Evolutionary conservation across 192 early-diverging fungal genomes (phyloP), one percentile per base, ranked within the genome.

Genomic region (Phlyctochytrium bullatum): DNA sequence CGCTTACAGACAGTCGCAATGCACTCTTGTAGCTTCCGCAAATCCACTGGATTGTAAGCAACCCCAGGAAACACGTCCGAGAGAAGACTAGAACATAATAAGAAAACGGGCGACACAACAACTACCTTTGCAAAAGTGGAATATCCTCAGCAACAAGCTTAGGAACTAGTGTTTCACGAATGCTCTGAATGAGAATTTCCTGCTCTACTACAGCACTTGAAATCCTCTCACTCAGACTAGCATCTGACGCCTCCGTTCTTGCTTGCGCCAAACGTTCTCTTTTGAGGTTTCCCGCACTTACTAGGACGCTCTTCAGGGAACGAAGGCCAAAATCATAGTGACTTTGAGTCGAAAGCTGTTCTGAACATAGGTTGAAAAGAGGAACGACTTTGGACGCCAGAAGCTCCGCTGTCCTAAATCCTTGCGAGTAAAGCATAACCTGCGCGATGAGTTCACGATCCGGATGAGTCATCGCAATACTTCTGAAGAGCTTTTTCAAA

Each of bases 281-380:
- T 76, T 99, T 97, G 68, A 99, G 76, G 63, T 96, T 97, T 79
- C 98, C 98, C n/a, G 98, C 98, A 76, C 90, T 92, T n/a, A 97
- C 91, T 50, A 99, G 80, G 20, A 99, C 98, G 88, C 93, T 94
- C 81, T 99, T 99, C 24, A 99, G 80, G 0, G 96, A 93, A 67
- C 98, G 92, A 64, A 99, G 85, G 54, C 98, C 98, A 81, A 98
- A 99, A 76, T 99, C 98, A 71, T 99, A 99, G 75, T 99, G 98
- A 27, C 90, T 88, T 86, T 98, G 96, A 34, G 90, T 86, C 14
- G 93, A 93, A 25, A 99, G 84, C 76, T 98, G 95, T 80, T 97
- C 93, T 14, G 83, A 80, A 76, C 94, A 97, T 34, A 99, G 82
- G 60, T 92, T 94, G 79, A 99, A 99, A 34, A 99, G 76, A 24